Evolutionary conservation across 176 grass and related monocot species (phyloP).

Genomic region (Carex pumila): DNA sequence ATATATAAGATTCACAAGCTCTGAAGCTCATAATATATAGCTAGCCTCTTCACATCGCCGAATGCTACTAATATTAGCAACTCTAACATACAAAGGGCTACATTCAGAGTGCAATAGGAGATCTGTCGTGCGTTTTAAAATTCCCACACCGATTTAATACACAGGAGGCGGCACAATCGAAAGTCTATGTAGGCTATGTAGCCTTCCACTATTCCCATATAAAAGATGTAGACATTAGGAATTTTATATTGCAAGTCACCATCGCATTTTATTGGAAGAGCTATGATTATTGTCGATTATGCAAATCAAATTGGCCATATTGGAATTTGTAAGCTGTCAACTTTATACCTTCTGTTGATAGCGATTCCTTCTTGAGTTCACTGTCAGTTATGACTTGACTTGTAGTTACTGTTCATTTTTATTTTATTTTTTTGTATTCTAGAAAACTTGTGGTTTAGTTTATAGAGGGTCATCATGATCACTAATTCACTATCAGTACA

Average conservation of each 20-base stretch:
- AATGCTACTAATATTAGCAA: background rate
- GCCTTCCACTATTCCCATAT: background rate
- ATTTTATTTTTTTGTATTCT: background rate
- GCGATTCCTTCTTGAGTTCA: too few relatives aligned
- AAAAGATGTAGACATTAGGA: background rate
- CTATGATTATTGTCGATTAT: background rate
- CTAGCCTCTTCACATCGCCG: background rate
- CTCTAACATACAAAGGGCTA: background rate
- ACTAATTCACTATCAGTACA: background rate
- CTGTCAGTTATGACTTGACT: background rate
- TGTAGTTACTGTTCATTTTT: background rate
- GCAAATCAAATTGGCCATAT: background rate
- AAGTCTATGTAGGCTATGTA: background rate
- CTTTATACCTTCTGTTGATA: background rate
- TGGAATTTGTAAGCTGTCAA: background rate
- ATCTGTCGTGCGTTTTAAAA: background rate
- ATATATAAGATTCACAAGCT: too few relatives aligned
- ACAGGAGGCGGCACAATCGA: background rate
- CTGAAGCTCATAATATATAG: too few relatives aligned
- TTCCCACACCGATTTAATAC: background rate
- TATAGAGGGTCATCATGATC: background rate
- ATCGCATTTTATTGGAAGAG: background rate
- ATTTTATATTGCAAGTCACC: background rate
- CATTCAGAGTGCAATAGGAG: background rate
- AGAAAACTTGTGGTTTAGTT: background rate